A percentile compares a stretch with the other conserved stretches of the same genome.
phyloP scores from a whole-genome alignment of 352 stramenopile genomes.

The Peronosclerospora sorghi region DNA sequence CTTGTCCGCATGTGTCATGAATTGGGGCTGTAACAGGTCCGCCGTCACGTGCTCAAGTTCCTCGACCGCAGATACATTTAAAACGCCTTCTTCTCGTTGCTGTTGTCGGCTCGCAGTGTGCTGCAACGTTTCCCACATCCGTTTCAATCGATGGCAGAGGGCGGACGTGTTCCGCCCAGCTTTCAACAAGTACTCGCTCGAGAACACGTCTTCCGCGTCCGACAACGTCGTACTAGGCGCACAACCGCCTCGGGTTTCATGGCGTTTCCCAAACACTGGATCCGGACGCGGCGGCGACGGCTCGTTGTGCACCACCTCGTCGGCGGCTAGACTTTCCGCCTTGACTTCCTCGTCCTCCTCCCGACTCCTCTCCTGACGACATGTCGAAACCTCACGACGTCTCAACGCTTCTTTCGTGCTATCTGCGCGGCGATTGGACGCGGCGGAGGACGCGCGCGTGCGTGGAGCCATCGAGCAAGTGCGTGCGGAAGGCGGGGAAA shows the following conservation, averaged over 20 bases:
- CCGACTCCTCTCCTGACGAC: neutral
- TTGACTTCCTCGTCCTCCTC: conserved; percentile 10
- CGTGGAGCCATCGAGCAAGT: conserved; percentile 10
- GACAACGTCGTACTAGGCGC: neutral
- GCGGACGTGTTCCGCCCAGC: conserved; percentile 14
- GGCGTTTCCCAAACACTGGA: conserved; percentile 3
- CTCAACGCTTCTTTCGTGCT: neutral
- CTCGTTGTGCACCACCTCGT: neutral
- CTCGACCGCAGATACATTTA: conserved; percentile 14
- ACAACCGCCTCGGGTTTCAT: too few relatives aligned
- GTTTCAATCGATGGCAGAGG: conserved; percentile 40
- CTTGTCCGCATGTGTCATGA: conserved; percentile 36
- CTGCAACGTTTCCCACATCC: conserved; percentile 40
- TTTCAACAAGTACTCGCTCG: conserved; percentile 7
- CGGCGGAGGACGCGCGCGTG: neutral
- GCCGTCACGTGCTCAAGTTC: conserved; percentile 33
- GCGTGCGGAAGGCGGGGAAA: too few relatives aligned
- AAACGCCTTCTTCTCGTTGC: conserved; percentile 22
- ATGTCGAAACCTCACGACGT: neutral
- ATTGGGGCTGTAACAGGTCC: conserved; percentile 43
- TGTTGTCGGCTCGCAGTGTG: conserved; percentile 28
- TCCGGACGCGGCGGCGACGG: conserved; percentile 4
- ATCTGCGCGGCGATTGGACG: neutral
- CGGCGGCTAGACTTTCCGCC: conserved; percentile 11
- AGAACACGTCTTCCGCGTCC: conserved; percentile 4